Evolutionary conservation across 331 rosid genomes (phyloP), one percentile per base, ranked within the genome.

Genomic region (Acacia concinna): DNA sequence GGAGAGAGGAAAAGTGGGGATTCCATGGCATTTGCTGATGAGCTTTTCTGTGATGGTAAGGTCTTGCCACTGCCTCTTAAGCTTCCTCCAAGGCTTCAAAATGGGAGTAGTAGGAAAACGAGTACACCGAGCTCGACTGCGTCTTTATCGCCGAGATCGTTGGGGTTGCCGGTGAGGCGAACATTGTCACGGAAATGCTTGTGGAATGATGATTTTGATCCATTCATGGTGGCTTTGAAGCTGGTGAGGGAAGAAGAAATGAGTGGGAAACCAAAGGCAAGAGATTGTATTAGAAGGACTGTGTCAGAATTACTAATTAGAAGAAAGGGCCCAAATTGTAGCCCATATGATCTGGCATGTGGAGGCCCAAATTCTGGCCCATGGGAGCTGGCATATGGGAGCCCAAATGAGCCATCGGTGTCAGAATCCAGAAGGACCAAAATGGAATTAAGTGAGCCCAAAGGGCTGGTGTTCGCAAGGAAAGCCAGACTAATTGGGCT

Each of bases 141-240:
- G 2, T 38, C 47, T 0, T 56, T 87, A 8, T 84, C 87, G 5
- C 88, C 90, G 2, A 77, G 88, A 80, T 91, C 97, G 2, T 88
- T 88, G 0, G 72, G 81, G 11, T 44, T 52, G 7, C 44, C 60
- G 21, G 79, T 85, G 17, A 81, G 82, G 81, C 75, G 79, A 44
- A 89, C 85, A 0, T 81, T 95, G 62, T 71, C 81, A 0, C 66
- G 78, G 1, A 78, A 23, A 41, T 75, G 85, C 76, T 79, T 84
- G 79, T 86, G 94, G 96, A 89, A 90, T 13, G 97, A 95, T 83
- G 94, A 86, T 62, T 90, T 89, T 82, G 99, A 95, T 87, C 99
- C 99, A 1, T 95, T 91, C 89, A 79, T 38, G 90, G 96, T 54
- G 76, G 96, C 93, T 27, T 52, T 93, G 66, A 84, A 93, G 85